These are phyloP conservation scores for Leccinellum albellum DNA, from an alignment of 768 basidiomycete species.

Conservation along the genomic window DNA sequence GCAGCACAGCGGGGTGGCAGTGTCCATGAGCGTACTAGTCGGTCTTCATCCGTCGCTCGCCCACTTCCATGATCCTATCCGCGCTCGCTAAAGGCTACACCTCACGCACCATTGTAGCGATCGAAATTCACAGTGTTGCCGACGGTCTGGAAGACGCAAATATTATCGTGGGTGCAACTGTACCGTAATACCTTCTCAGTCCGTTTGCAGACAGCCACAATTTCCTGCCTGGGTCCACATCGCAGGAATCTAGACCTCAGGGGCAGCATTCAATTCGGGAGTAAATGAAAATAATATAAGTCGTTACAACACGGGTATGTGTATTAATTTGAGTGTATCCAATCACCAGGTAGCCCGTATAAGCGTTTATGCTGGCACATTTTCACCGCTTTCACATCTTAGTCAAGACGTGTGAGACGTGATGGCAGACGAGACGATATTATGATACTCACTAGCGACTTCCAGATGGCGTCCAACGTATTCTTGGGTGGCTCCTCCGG, in stretches of 20 bases:
- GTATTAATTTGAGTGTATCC: neutral
- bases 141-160: too few species aligned
- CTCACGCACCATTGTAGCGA: too few species aligned
- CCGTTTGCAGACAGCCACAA: too few species aligned
- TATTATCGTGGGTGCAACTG: too few species aligned
- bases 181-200: too few species aligned
- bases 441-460: slow-evolving; percentile 60
- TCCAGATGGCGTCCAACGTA: slow-evolving; percentile 68
- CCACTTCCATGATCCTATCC: neutral
- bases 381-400: slow-evolving; percentile 19
- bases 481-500: slow-evolving; percentile 74
- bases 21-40: too few species aligned
- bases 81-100: too few species aligned
- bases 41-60: too few species aligned
- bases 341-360: neutral
- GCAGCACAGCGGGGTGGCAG: too few species aligned
- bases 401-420: slow-evolving; percentile 1
- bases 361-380: neutral
- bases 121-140: too few species aligned
- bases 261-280: neutral
- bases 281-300: neutral
- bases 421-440: neutral
- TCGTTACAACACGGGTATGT: slow-evolving; percentile 4
- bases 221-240: too few species aligned
- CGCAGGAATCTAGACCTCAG: neutral